These are phyloP conservation scores for Lichtheimia ramosa DNA, from an alignment of 371 early-diverging fungal species.

Conservation along the genomic window DNA sequence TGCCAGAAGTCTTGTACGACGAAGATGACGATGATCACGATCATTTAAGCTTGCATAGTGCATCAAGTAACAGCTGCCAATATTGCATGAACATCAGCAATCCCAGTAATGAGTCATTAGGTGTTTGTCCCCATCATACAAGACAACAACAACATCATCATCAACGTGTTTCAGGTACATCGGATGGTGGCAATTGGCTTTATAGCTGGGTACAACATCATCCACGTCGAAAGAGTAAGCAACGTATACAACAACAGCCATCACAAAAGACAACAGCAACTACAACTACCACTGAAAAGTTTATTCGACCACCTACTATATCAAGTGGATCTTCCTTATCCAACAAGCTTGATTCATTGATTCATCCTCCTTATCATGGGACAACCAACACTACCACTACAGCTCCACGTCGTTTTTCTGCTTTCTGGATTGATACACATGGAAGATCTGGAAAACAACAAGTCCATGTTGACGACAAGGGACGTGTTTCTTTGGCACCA, in stretches of 20 bases:
- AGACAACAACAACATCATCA: background rate
- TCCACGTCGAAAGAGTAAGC: slow-evolving; percentile 6
- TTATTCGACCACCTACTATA: slow-evolving; percentile 10
- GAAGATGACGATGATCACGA: slow-evolving; percentile 3
- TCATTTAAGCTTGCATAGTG: background rate
- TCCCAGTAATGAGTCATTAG: background rate
- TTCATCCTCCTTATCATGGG: background rate
- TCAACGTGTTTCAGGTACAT: background rate
- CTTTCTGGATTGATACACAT: slow-evolving; percentile 12
- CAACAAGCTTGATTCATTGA: slow-evolving; percentile 8
- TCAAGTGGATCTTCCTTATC: slow-evolving; percentile 8
- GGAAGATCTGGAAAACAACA: slow-evolving; percentile 14
- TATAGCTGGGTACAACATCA: slow-evolving; percentile 11
- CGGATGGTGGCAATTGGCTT: slow-evolving; percentile 6
- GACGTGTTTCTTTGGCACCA: background rate
- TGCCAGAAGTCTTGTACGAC: slow-evolving; percentile 7
- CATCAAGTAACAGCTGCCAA: slow-evolving; percentile 6
- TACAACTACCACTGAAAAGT: background rate
- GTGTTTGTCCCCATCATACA: background rate
- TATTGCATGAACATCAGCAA: slow-evolving; percentile 1
- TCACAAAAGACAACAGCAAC: too few relatives aligned
- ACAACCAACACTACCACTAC: background rate
- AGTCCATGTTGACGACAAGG: slow-evolving; percentile 3
- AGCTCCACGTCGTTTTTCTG: slow-evolving; percentile 11
- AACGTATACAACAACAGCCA: background rate